Evolutionary conservation across 306 rosid genomes (phyloP).

Genomic region (Lathyrus sativus): DNA sequence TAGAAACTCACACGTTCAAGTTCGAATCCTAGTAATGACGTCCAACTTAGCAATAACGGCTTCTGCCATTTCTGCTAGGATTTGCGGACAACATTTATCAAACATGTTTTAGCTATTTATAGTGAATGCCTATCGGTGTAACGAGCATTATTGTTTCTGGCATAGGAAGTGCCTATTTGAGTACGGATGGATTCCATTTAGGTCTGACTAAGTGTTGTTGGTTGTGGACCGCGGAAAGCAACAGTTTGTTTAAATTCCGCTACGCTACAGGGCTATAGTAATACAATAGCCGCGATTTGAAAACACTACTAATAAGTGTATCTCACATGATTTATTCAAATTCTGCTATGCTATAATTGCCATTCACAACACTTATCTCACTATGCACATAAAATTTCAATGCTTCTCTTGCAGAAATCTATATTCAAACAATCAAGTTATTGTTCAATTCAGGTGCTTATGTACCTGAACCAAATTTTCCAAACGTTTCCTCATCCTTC

Average conservation of each 20-base stretch:
- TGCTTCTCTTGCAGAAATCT: neutral
- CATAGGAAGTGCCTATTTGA: conserved; percentile 12
- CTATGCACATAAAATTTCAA: neutral
- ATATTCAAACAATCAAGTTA: conserved; percentile 8
- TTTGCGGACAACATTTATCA: neutral
- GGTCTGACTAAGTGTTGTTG: neutral
- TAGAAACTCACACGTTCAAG: no score
- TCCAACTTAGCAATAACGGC: no score
- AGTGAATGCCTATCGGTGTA: conserved; percentile 8
- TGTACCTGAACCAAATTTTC: conserved; percentile 69
- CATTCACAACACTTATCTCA: no score
- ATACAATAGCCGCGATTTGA: neutral
- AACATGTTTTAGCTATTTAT: conserved; percentile 24
- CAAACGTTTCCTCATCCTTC: conserved; percentile 81
- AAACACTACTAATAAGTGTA: no score
- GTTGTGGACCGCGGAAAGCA: neutral
- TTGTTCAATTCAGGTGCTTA: conserved; percentile 5
- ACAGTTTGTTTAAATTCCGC: neutral
- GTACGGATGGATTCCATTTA: conserved; percentile 4
- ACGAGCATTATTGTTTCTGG: neutral
- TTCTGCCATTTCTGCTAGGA: no score
- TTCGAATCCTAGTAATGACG: no score
- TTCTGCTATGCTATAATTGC: no score
- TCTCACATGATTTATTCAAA: no score
- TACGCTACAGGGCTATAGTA: neutral